Base-by-base conservation (phyloP, 2,329 filamentous ascomycete species). In the Neoascochyta sp. region DNA sequence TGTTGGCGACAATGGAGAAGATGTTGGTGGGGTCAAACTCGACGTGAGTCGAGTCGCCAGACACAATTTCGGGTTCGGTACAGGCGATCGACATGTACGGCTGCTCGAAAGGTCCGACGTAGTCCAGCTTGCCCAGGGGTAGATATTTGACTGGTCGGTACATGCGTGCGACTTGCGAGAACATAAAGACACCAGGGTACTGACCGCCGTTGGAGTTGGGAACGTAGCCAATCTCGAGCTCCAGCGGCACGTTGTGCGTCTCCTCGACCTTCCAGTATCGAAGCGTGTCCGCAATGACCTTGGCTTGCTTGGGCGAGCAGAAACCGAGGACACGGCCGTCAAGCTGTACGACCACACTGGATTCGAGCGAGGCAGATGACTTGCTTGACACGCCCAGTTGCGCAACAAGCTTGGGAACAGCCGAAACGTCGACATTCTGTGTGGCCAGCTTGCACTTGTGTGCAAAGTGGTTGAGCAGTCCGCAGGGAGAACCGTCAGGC, bases 21-120 rank as follows among this genome's bases (percentile, higher is more conserved):
- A 98, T 96, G 65, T 96, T 92, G 17, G 92, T 98, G 2, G 92
- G 89, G 35, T 89, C 83, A 52, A 85, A 86, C 64, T 98, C 92
- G 24, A 96, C 88, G 57, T 98, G 92, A 0, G 88, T 95, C 4
- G 87, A 88, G 53, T 89, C 76, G 27, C 87, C 87, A n/a, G 87
- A 85, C 16, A 84, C 75, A 39, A 96, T 79, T 61, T 98, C 92
- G 18, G 81, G 75, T 27, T 89, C 83, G n/a, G 86, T 81, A 49
- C 88, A 89, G 13, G 92, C 89, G 58, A 98, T 95, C 27, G 88
- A 88, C 90, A 98, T 95, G 70, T 92, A 96, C 0, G 90, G 89
- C 67, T 98, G 92, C 65, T 98, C 92, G 46, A 93, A 86, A 1
- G 92, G 85, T 7, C 92, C 92, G 18, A 98, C 84, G 42, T 79